A percentile compares a stretch with the other conserved stretches of the same genome.
Evolutionary conservation across 1,284 basidiomycete species (phyloP).

Genomic region (Cryptococcus deneoformans): DNA sequence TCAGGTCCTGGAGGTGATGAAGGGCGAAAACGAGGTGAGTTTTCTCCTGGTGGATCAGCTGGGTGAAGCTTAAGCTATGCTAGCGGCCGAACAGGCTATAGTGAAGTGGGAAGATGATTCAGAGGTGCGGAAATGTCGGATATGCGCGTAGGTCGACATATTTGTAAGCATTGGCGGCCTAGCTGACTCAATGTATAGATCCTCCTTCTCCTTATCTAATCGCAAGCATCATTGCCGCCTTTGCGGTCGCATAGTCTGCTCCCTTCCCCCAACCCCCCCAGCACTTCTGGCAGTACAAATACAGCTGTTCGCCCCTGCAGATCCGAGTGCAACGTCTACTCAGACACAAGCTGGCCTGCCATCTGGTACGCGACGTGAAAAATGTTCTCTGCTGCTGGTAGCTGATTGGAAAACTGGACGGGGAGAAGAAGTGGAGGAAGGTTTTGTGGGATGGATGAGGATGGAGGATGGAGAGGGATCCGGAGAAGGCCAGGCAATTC

Average conservation of each 20-base stretch:
- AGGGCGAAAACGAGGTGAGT: conserved; percentile 41
- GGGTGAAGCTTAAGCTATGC: not conserved
- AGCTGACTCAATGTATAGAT: conserved; percentile 48
- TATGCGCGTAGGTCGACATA: conserved; percentile 66
- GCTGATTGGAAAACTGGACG: conserved; percentile 68
- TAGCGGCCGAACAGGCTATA: conserved; percentile 83
- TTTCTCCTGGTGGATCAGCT: not conserved
- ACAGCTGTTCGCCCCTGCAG: conserved; percentile 41
- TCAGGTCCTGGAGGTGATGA: conserved; percentile 57
- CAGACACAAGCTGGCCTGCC: conserved; percentile 25
- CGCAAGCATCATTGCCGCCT: conserved; percentile 96
- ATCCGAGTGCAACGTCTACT: conserved; percentile 19
- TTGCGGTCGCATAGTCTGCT: conserved; percentile 90
- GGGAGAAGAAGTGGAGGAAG: conserved; percentile 82
- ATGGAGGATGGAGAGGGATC: conserved; percentile 42
- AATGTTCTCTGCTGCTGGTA: conserved; percentile 75
- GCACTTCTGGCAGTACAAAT: conserved; percentile 50
- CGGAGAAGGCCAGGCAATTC: conserved; percentile 39
- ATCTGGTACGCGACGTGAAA: conserved; percentile 57
- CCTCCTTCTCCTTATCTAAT: conserved; percentile 83
- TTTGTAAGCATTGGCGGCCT: not conserved
- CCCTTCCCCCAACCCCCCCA: conserved; percentile 69
- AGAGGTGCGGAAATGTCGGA: conserved; percentile 69
- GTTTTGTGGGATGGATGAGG: conserved; percentile 65
- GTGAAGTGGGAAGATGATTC: conserved; percentile 93